Conservation (phyloP, 2,329 filamentous ascomycete species). For the Ascosphaera acerosa region DNA sequence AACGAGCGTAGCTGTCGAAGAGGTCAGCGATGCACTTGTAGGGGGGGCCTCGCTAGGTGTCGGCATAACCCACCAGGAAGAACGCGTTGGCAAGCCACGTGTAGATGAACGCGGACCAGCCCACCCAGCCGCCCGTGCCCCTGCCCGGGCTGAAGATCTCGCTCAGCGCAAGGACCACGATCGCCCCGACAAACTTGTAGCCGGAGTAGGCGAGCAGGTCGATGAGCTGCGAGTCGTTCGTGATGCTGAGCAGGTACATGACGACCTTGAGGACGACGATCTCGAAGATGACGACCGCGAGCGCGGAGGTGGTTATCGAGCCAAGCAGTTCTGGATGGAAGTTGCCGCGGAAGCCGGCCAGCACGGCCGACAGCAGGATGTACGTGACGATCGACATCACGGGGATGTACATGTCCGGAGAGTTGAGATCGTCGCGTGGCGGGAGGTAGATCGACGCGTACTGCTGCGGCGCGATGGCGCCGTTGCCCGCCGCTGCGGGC, state of each 20-base stretch:
- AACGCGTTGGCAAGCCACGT: slow-evolving; percentile 86
- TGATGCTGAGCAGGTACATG: slow-evolving; percentile 82
- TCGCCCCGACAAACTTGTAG: slow-evolving; percentile 97
- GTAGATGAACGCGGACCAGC: slow-evolving; percentile 75
- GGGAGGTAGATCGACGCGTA: slow-evolving; percentile 44
- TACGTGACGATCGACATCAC: slow-evolving; percentile 97
- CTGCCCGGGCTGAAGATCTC: slow-evolving; percentile 54
- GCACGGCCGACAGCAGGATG: slow-evolving; percentile 72
- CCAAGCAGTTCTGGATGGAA: slow-evolving; percentile 90
- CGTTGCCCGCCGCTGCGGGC: slow-evolving; percentile 25
- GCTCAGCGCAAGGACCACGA: slow-evolving; percentile 57
- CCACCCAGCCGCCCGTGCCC: slow-evolving; percentile 66
- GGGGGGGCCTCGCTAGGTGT: neutral
- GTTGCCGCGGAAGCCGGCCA: slow-evolving; percentile 69
- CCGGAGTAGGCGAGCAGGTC: slow-evolving; percentile 91
- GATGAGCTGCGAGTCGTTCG: slow-evolving; percentile 74
- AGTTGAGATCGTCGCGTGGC: slow-evolving; percentile 86
- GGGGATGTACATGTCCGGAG: slow-evolving; percentile 97
- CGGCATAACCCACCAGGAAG: slow-evolving; percentile 48
- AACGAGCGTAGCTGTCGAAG: slow-evolving; percentile 54
- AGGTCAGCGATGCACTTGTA: slow-evolving; percentile 3
- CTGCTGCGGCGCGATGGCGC: slow-evolving; percentile 34
- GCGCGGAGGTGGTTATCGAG: slow-evolving; percentile 61
- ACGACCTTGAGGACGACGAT: slow-evolving; percentile 78
- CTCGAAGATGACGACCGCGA: slow-evolving; percentile 64